Base-by-base conservation (phyloP, 805 yeast genomes). In the Starmerella floris region DNA sequence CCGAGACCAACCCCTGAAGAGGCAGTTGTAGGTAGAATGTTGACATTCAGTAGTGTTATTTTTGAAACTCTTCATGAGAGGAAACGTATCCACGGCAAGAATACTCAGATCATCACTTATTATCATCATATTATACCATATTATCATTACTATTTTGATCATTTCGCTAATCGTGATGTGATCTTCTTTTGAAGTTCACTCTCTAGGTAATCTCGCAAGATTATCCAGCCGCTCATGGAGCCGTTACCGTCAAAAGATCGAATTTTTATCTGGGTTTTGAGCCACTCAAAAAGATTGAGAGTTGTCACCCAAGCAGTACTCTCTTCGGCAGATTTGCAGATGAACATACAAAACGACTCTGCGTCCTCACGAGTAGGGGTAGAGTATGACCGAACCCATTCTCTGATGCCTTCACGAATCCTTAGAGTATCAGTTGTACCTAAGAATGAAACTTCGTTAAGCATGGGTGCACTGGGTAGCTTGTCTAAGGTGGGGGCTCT, bases 321-420 rank as follows among this genome's bases (percentile, higher is more conserved):
- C 8, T 41, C 37, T 4, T 22, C 20, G 10, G 28, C 34, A 2
- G 44, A 17, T 3, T 17, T 39, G n/a, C 40, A 19, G 8, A 44
- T 23, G 31, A 35, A 49, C 5, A 36, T 28, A 11, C 21, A 43
- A 20, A 49, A 46, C 5, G 42, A 25, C 23, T 32, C 17, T 1
- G 46, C 48, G 27, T 49, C 52, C 19, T 47, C 46, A 1, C 32
- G 34, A 11, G 38, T 20, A 1, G 50, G 50, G 1, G 42, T 15
- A 3, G 33, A 34, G 10, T 37, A 5, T 2, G 40, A 23, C 9
- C 11, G 2, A 10, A 49, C 37, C 52, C 52, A 49, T 16, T 40
- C 19, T 3, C 30, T 28, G 16, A 47, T 5, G 2, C 41, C 25
- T 1, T 17, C 5, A 15, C 48, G 33, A 2, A 43, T 11, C 4